Evolutionary conservation across 345 rosid species (phyloP).

Genomic region (Rhizophora mangle): DNA sequence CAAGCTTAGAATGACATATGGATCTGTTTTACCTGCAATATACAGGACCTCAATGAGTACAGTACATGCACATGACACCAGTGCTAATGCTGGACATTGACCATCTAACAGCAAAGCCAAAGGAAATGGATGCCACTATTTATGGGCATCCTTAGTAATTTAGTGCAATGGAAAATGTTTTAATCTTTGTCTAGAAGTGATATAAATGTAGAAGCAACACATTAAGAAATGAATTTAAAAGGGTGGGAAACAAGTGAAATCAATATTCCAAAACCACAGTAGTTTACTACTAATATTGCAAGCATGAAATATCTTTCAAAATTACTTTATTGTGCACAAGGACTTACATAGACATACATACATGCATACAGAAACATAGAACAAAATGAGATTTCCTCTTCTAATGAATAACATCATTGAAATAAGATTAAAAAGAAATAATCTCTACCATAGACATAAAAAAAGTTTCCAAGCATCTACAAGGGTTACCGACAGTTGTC

Average conservation of each 20-base stretch:
- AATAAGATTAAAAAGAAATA: slow-evolving; percentile 2
- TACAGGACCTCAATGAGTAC: slow-evolving; percentile 5
- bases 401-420: too few relatives aligned
- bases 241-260: background rate
- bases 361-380: too few relatives aligned
- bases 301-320: slow-evolving; percentile 1
- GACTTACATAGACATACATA: background rate
- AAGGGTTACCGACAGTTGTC: slow-evolving; percentile 89
- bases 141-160: background rate
- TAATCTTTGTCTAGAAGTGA: background rate
- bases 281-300: background rate
- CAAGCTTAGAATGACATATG: slow-evolving; percentile 74
- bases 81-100: too few relatives aligned
- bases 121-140: too few relatives aligned
- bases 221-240: too few relatives aligned
- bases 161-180: too few relatives aligned
- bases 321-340: background rate
- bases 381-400: background rate
- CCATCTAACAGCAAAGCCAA: too few relatives aligned
- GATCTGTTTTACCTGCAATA: slow-evolving; percentile 88
- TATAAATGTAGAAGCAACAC: too few relatives aligned
- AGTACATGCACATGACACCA: background rate
- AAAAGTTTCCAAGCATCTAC: slow-evolving; percentile 90
- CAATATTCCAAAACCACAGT: background rate
- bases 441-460: slow-evolving; percentile 65